Evolutionary conservation across 768 basidiomycete genomes (phyloP).

Genomic region (Crassisporium funariophilum): DNA sequence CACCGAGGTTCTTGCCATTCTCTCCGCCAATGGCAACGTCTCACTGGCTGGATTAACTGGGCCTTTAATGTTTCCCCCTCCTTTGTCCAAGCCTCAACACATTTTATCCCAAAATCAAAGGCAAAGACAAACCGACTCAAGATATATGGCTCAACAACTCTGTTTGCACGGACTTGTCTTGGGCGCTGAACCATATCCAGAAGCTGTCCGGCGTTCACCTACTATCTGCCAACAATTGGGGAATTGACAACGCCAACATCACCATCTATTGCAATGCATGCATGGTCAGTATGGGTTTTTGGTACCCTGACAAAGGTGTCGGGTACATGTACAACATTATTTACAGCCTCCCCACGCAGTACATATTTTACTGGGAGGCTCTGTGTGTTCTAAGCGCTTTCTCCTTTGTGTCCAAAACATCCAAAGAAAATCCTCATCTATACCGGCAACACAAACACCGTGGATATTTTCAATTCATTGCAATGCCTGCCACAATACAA

Average conservation of each 20-base stretch:
- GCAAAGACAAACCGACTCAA: constrained; percentile 16
- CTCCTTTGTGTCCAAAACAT: not conserved
- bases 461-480: constrained; percentile 33
- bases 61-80: constrained; percentile 39
- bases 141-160: constrained; percentile 29
- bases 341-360: not conserved
- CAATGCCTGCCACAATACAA: constrained; percentile 24
- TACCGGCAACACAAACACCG: constrained; percentile 35
- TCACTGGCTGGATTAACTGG: constrained; percentile 44
- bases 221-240: constrained; percentile 19
- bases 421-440: constrained; percentile 16
- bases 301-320: constrained; percentile 17
- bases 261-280: constrained; percentile 30
- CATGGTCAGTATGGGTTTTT: constrained; percentile 27
- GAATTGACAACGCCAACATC: not conserved
- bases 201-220: constrained; percentile 23
- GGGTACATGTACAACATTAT: constrained; percentile 22
- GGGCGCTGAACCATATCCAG: constrained; percentile 32
- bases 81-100: constrained; percentile 32
- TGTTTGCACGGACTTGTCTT: constrained; percentile 29
- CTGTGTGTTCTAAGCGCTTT: constrained; percentile 24
- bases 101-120: constrained; percentile 37
- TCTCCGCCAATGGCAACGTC: constrained; percentile 17
- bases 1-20: not conserved
- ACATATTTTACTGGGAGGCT: constrained; percentile 32